phyloP scores from a whole-genome alignment of 2,329 filamentous ascomycete genomes.

The Biscogniauxia mediterranea region DNA sequence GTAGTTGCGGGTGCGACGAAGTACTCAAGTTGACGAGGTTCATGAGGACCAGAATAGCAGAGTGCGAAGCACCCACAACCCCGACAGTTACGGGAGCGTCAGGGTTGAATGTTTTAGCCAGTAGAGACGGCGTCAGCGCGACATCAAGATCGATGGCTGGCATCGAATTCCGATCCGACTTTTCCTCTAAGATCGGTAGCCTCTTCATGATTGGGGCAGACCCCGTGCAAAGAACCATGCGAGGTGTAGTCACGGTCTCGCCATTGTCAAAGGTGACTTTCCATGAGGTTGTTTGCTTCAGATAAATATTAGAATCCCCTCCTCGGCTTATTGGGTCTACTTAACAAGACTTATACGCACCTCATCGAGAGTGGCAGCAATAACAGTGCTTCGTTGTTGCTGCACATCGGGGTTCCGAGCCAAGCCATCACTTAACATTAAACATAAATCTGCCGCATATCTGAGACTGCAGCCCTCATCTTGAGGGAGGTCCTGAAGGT shows the following conservation, averaged over 20 bases:
- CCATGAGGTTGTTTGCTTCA: slow-evolving; percentile 17
- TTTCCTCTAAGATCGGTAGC: slow-evolving; percentile 38
- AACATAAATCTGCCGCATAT: slow-evolving; percentile 55
- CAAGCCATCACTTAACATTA: slow-evolving; percentile 45
- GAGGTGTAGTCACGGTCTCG: slow-evolving; percentile 36
- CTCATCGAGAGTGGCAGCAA: slow-evolving; percentile 38
- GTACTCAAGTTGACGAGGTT: slow-evolving; percentile 56
- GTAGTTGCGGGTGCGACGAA: slow-evolving; percentile 50
- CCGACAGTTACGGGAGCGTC: slow-evolving; percentile 44
- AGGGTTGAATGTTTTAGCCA: slow-evolving; percentile 40
- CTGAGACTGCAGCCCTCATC: slow-evolving; percentile 56
- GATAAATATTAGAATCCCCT: neutral
- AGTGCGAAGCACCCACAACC: slow-evolving; percentile 62
- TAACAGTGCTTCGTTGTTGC: slow-evolving; percentile 38
- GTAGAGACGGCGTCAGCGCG: slow-evolving; percentile 51
- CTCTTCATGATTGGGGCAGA: slow-evolving; percentile 46
- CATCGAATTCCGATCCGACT: slow-evolving; percentile 24
- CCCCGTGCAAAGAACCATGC: slow-evolving; percentile 59
- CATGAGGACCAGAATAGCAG: slow-evolving; percentile 60
- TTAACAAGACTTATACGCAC: slow-evolving; percentile 23
- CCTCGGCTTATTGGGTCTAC: neutral
- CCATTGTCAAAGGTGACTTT: slow-evolving; percentile 28
- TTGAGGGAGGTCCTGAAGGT: slow-evolving; percentile 52
- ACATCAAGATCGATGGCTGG: slow-evolving; percentile 49
- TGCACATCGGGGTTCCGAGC: slow-evolving; percentile 38